Conservation (phyloP, 352 stramenopile genomes). For the Phytopythium vexans region DNA sequence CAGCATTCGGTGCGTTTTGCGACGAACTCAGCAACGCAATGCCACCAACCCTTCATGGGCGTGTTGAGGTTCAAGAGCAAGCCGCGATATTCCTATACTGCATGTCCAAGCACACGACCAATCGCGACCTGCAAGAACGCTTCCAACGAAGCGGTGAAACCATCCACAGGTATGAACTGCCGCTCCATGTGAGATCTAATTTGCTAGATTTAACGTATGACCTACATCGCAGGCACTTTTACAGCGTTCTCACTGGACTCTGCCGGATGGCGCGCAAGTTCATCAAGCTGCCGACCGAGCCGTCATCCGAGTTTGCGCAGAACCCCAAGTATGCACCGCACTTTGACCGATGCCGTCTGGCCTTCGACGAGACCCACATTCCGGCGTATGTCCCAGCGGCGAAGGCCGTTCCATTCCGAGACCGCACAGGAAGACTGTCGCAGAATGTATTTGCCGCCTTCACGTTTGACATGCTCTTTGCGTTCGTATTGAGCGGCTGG, state of each 20-base stretch:
- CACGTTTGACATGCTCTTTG: constrained; percentile 20
- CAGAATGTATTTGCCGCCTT: constrained; percentile 22
- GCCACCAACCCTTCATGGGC: not conserved
- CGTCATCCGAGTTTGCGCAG: not conserved
- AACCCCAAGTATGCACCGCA: constrained; percentile 8
- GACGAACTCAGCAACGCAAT: not conserved
- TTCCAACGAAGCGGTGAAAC: constrained; percentile 16
- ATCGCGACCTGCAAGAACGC: constrained; percentile 9
- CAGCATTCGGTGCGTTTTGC: constrained; percentile 1
- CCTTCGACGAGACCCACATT: constrained; percentile 15
- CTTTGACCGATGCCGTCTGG: constrained; percentile 9
- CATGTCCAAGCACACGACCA: constrained; percentile 4
- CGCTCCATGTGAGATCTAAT: not conserved
- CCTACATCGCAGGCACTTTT: constrained; percentile 3
- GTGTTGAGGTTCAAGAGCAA: not conserved
- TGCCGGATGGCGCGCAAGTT: constrained; percentile 1
- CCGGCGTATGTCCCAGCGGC: constrained; percentile 5
- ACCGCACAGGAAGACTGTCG: constrained; percentile 11
- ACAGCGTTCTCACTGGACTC: constrained; percentile 1
- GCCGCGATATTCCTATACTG: constrained; percentile 12
- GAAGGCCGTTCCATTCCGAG: constrained; percentile 14
- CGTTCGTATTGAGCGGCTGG: constrained; percentile 15
- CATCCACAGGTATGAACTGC: constrained; percentile 5
- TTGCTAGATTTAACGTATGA: not conserved
- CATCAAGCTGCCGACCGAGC: not conserved